Base-by-base conservation (phyloP, 2,329 filamentous ascomycete genomes). In the Hymenoscyphus infarciens region DNA sequence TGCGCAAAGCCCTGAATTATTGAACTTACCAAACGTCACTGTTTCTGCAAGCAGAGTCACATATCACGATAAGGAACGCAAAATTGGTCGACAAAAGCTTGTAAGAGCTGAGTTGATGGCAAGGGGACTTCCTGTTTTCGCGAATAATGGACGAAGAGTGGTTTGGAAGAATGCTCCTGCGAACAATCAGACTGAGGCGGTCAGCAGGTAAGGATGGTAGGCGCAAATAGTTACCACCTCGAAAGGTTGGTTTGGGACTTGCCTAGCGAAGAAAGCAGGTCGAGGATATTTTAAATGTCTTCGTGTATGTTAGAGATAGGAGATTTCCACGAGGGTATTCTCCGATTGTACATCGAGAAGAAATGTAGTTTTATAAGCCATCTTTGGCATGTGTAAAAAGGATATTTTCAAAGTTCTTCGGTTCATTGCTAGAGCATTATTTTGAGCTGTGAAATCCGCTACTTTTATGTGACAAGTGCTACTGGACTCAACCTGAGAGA, bases 51-150 rank as follows among this genome's bases (percentile, higher is more conserved):
- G 82, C 67, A 87, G 87, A 70, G 79, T 91, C 64, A 92, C 87
- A 7, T 83, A 86, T 10, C 85, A 90, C 38, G 84, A 94, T 74
- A 86, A 85, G 74, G 90, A 94, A 76, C 85, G 83, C 69, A 81
- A 84, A 57, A 74, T 90, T 52, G 92, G 92, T 31, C 81, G 90
- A 71, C 90, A 88, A 85, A 95, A 95, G 84, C 75, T 92, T 57
- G 91, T 94, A 71, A 83, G 90, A 74, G 79, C 87, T 71, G 88
- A 91, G 76, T 79, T 94, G 66, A 77, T 77, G 71, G 81, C 83
- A 73, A 80, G 87, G 61, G 83, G 82, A 16, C 74, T 93, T 68
- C 85, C 87, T 7, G 77, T 85, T 16, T 38, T 35, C 29, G 57
- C 42, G 7, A 49, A 49, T 22, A 49, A 49, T 49, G 42, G 42